phyloP scores from a whole-genome alignment of 2,329 filamentous ascomycete species.

The Aspergillus quadrilineatus region DNA sequence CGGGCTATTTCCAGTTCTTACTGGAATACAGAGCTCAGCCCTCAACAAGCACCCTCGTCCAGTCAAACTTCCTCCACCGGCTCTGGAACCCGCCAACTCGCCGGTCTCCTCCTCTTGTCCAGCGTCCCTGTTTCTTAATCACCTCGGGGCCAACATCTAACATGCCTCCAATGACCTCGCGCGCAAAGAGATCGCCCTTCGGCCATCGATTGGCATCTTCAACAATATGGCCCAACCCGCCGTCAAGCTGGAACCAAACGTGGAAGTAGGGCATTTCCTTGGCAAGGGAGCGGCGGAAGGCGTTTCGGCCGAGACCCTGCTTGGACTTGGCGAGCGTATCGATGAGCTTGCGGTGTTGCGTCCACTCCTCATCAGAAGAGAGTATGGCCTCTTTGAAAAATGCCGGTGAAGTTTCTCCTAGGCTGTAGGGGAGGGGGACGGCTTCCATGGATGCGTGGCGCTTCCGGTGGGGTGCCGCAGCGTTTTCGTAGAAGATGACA shows the following conservation, averaged over 20 bases:
- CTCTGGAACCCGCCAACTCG: constrained; percentile 77
- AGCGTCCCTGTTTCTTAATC: constrained; percentile 86
- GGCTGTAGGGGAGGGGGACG: constrained; percentile 82
- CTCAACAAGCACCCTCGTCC: constrained; percentile 65
- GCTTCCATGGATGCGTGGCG: constrained; percentile 82
- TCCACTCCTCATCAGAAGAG: constrained; percentile 85
- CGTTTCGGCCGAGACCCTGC: constrained; percentile 69
- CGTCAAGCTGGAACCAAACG: constrained; percentile 90
- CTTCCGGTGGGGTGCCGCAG: constrained; percentile 73
- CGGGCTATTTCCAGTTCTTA: not conserved
- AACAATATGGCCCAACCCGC: constrained; percentile 86
- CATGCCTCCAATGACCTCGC: constrained; percentile 91
- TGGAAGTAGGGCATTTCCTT: constrained; percentile 99
- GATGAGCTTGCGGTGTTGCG: constrained; percentile 91
- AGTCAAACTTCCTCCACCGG: constrained; percentile 91
- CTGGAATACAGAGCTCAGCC: constrained; percentile 27
- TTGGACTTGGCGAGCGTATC: constrained; percentile 66
- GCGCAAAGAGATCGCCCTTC: constrained; percentile 83
- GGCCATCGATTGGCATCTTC: constrained; percentile 87
- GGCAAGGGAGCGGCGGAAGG: constrained; percentile 78
- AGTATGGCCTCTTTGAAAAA: constrained; percentile 96
- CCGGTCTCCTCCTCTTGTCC: constrained; percentile 65
- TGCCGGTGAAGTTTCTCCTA: constrained; percentile 88
- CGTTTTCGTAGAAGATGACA: constrained; percentile 97
- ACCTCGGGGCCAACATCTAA: constrained; percentile 77